Evolutionary conservation across 202 grass and related monocot species (phyloP).

Genomic region (Saccharum hybrid): DNA sequence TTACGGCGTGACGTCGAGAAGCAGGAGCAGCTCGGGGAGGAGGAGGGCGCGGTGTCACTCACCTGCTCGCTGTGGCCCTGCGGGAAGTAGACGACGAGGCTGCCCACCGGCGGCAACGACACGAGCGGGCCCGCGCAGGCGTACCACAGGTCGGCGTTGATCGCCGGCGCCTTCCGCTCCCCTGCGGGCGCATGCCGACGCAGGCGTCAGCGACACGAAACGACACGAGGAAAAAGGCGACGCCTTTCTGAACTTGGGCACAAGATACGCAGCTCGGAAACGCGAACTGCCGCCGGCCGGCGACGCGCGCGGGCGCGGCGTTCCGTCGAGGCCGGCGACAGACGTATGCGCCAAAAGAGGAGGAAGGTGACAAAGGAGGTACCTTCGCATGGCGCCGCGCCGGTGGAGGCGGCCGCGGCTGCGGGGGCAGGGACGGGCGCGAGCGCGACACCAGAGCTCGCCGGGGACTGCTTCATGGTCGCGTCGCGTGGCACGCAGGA

Average conservation of each 20-base stretch:
- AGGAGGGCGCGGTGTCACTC: slow-evolving; percentile 44
- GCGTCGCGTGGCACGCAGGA: background rate
- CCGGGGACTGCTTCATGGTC: slow-evolving; percentile 51
- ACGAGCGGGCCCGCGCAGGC: slow-evolving; percentile 95
- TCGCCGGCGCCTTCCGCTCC: slow-evolving; percentile 75
- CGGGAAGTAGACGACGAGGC: slow-evolving; percentile 99
- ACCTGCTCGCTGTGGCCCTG: slow-evolving; percentile 99
- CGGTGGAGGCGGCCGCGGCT: slow-evolving; percentile 23
- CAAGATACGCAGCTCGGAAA: background rate
- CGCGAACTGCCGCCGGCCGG: background rate
- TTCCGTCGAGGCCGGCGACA: background rate
- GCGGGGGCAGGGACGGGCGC: background rate
- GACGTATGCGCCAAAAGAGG: background rate
- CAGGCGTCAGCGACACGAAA: slow-evolving; percentile 30
- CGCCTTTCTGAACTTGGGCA: background rate
- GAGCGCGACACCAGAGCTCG: slow-evolving; percentile 28
- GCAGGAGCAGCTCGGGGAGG: background rate
- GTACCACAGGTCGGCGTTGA: slow-evolving; percentile 96
- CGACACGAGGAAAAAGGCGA: background rate
- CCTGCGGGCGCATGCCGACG: slow-evolving; percentile 47
- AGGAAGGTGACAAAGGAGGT: background rate
- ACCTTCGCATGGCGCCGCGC: slow-evolving; percentile 43
- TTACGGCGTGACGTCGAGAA: background rate
- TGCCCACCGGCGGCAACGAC: slow-evolving; percentile 89
- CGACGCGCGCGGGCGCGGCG: background rate